phyloP scores from a whole-genome alignment of 1,284 basidiomycete genomes.

The Albatrellus sp. region DNA sequence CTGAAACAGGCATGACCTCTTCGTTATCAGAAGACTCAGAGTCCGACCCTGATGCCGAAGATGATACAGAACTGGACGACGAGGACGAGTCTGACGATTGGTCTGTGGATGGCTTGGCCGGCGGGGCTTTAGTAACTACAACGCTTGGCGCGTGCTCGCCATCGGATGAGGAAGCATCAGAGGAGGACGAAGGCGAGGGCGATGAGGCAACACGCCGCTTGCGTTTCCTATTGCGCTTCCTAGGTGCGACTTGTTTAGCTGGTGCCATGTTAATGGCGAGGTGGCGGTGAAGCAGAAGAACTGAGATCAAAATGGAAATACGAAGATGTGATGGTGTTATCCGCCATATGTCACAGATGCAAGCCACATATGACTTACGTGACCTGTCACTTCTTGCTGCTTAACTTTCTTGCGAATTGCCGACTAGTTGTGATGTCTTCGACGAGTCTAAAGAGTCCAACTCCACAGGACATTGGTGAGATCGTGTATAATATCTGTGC shows the following conservation, averaged over 20 bases:
- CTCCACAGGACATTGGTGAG: slow-evolving; percentile 1
- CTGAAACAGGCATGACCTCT: slow-evolving; percentile 13
- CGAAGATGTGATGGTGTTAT: no score
- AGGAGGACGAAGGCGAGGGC: slow-evolving; percentile 21
- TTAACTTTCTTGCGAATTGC: neutral
- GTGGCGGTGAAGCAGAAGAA: no score
- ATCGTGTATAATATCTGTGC: neutral
- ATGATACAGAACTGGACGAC: slow-evolving; percentile 8
- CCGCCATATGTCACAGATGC: no score
- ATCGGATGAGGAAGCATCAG: slow-evolving; percentile 11
- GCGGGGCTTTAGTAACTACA: slow-evolving; percentile 6
- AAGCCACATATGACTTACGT: no score
- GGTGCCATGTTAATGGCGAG: neutral
- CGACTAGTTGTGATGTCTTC: neutral
- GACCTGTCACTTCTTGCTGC: neutral
- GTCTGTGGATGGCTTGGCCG: slow-evolving; percentile 6
- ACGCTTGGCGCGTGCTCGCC: slow-evolving; percentile 14
- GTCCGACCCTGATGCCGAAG: slow-evolving; percentile 15
- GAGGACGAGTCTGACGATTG: slow-evolving; percentile 6
- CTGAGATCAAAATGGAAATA: no score
- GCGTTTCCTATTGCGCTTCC: slow-evolving; percentile 27
- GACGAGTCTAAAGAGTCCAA: neutral
- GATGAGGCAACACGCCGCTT: slow-evolving; percentile 26
- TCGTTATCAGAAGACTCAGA: slow-evolving; percentile 15
- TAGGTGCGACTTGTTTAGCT: slow-evolving; percentile 10